A percentile compares a stretch with the other conserved stretches of the same genome.
Evolutionary conservation across 2,329 filamentous ascomycete species (phyloP).

Genomic region (Claviceps monticola): DNA sequence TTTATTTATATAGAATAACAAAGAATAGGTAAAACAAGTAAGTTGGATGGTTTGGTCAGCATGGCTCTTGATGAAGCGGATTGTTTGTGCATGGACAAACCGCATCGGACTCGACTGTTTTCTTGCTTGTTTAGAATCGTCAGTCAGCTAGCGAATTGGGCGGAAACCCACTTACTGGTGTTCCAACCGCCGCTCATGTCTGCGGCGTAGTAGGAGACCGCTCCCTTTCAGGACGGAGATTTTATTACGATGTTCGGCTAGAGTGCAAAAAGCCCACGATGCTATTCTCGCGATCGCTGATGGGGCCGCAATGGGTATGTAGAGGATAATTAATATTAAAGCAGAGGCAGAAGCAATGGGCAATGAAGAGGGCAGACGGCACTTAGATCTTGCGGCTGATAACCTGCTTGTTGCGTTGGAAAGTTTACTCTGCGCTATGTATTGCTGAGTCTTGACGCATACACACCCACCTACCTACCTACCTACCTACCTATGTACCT

Average conservation of each 20-base stretch:
- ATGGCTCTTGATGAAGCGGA: neutral
- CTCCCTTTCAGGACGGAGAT: too few species aligned
- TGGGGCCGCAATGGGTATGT: too few species aligned
- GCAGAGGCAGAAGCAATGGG: neutral
- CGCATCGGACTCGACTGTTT: conserved; percentile 79
- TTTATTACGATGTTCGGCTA: neutral
- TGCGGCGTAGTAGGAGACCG: neutral
- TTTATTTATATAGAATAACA: conserved; percentile 11
- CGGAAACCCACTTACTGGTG: conserved; percentile 46
- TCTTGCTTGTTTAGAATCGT: neutral
- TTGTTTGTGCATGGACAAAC: conserved; percentile 35
- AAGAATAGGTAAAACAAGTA: neutral
- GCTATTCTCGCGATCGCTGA: neutral
- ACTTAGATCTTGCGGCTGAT: neutral
- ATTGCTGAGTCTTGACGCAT: neutral
- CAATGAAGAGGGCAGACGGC: neutral
- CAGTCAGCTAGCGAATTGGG: conserved; percentile 1
- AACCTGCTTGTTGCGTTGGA: neutral
- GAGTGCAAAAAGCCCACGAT: neutral
- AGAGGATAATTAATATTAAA: too few species aligned
- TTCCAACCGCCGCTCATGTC: conserved; percentile 79
- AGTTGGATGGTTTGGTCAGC: neutral
- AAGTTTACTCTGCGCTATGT: neutral
- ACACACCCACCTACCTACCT: neutral
- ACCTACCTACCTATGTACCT: neutral